A percentile compares a stretch with the other conserved stretches of the same genome.
phyloP scores from a whole-genome alignment of 768 basidiomycete genomes.

The Solioccasus polychromus region DNA sequence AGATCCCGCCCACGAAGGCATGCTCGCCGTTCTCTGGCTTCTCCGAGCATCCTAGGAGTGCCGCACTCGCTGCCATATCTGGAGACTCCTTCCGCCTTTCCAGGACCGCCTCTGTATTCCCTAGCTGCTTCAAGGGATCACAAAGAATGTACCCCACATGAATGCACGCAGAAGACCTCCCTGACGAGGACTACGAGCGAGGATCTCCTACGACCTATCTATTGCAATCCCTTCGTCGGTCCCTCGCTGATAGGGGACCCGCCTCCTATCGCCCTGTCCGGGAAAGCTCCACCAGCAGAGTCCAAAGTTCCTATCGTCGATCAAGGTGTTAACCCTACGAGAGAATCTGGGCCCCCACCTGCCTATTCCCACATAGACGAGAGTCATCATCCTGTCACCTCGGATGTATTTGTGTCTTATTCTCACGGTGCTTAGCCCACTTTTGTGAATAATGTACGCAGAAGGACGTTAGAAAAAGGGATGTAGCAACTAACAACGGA shows the following conservation, averaged over 20 bases:
- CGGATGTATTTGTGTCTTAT: constrained; percentile 20
- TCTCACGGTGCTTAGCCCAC: constrained; percentile 14
- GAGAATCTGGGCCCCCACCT: constrained; percentile 11
- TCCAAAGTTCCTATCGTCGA: neutral
- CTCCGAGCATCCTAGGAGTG: constrained; percentile 24
- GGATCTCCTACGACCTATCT: too few species aligned
- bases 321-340: too few species aligned
- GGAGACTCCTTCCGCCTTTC: constrained; percentile 7
- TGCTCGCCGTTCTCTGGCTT: constrained; percentile 12
- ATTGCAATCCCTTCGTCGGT: constrained; percentile 1
- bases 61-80: constrained; percentile 21
- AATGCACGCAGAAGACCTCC: neutral
- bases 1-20: constrained; percentile 7
- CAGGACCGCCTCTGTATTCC: constrained; percentile 21
- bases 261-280: constrained; percentile 1
- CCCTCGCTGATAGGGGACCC: constrained; percentile 16
- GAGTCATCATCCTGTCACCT: constrained; percentile 5
- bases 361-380: constrained; percentile 28
- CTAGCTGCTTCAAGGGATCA: neutral
- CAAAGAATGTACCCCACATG: neutral
- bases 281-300: neutral
- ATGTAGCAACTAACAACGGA: too few species aligned
- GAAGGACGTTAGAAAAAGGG: too few species aligned
- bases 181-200: neutral
- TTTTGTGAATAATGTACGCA: too few species aligned